Percentiles rank a stretch among this genome's conserved stretches.
Conservation (phyloP, 129 eudicot species). For the Centaurea solstitialis region DNA sequence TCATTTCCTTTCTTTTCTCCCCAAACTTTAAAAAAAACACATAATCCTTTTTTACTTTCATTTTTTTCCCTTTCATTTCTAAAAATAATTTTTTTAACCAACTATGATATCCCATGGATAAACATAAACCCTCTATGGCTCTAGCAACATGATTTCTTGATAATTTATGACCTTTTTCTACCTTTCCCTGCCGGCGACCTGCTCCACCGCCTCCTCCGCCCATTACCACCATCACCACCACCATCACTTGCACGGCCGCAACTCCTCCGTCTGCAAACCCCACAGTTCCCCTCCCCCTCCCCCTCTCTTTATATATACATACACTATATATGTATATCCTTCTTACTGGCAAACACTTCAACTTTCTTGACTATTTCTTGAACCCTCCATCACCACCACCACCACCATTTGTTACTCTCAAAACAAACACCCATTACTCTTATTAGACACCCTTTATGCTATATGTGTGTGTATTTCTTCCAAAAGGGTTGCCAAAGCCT, state of each 20-base stretch:
- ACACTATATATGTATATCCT: neutral
- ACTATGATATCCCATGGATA: no score
- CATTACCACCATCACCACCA: neutral
- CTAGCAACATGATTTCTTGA: neutral
- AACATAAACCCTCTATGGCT: neutral
- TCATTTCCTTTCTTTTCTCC: no score
- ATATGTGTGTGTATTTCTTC: conserved; percentile 2
- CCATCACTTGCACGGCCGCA: neutral
- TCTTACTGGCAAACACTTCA: conserved; percentile 1
- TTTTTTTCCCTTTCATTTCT: no score
- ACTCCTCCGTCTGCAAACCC: neutral
- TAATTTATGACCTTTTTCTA: neutral
- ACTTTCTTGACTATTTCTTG: conserved; percentile 19
- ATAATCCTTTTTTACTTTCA: no score
- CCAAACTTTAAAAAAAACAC: no score
- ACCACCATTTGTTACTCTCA: neutral
- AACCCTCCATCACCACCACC: conserved; percentile 29
- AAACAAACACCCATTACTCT: conserved; percentile 26
- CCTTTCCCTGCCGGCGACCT: neutral
- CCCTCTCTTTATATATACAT: neutral
- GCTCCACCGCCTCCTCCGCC: neutral
- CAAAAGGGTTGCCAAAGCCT: conserved; percentile 31
- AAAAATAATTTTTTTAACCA: no score
- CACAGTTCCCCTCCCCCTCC: no score
- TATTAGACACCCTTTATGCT: neutral